Conservation (phyloP, 23 red algal species). For the Gracilariopsis chorda region DNA sequence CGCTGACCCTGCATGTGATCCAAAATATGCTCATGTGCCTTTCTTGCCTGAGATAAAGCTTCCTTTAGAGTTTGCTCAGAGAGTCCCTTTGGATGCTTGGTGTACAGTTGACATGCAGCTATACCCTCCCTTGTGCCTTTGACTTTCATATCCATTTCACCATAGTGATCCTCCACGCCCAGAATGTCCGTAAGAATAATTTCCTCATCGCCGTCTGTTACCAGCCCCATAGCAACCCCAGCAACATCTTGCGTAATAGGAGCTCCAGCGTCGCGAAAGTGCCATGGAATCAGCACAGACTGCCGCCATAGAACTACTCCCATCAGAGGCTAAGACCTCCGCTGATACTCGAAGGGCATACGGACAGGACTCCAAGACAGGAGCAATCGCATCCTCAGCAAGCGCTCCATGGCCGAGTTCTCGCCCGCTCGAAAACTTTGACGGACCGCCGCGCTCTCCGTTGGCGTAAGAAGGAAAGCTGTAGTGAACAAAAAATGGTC, state of each 20-base stretch:
- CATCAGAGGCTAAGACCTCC: conserved; percentile 81
- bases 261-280: conserved; percentile 83
- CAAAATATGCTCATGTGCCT: conserved; percentile 44
- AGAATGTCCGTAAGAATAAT: conserved; percentile 88
- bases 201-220: conserved; percentile 32
- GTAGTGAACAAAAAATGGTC: conserved; percentile 87
- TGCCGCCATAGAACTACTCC: conserved; percentile 92
- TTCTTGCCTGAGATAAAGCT: conserved; percentile 4
- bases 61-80: conserved; percentile 1
- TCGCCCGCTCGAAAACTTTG: conserved; percentile 42
- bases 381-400: conserved; percentile 72
- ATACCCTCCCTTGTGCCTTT: conserved; percentile 46
- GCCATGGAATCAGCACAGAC: conserved; percentile 91
- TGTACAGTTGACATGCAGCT: conserved; percentile 64
- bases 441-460: conserved; percentile 46
- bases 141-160: conserved; percentile 94
- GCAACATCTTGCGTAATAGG: conserved; percentile 68
- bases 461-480: conserved; percentile 76
- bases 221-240: conserved; percentile 84
- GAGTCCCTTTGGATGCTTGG: conserved; percentile 42
- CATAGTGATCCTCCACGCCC: conserved; percentile 89
- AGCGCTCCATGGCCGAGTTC: conserved; percentile 88
- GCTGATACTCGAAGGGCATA: conserved; percentile 79
- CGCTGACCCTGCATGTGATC: conserved; percentile 25
- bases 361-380: conserved; percentile 33